Evolutionary conservation across 108 stramenopile species (phyloP), one percentile per base, ranked within the genome.

Genomic region (Cyclostephanos tholiformis): DNA sequence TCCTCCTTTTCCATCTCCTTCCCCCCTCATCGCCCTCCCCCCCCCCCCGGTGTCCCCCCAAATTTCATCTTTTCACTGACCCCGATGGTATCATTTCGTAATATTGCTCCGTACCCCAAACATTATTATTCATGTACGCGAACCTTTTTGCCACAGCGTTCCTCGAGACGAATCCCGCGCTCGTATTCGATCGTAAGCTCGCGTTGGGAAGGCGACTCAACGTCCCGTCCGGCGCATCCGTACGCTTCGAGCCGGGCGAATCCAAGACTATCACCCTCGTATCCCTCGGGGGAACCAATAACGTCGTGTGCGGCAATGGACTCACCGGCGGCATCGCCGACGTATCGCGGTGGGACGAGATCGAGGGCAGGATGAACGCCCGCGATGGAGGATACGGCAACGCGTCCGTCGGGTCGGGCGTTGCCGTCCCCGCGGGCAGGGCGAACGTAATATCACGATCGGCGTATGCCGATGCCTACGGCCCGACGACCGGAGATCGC

Each of bases 201-300:
- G 80, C 94, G 56, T 88, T 94, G 69, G 97, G 97, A 12, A 87
- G 86, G 58, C 90, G 98, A 8, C 80, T 99, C 10, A 97, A 98
- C 84, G 89, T 99, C 19, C 91, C 95, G 6, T 88, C 91, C 29
- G 97, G 97, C 10, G 91, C 96, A 19, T 88, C 92, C 25, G 96
- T 99, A 2, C 91, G 98, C 46, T 99, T 99, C 77, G 98, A 99
- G 82, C 97, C 98, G 5, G 97, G 97, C 4, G 97, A 99, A 67
- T 82, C 88, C 77, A 97, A 98, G 82, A 94, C 92, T 1, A 89
- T 99, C 48, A 93, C 95, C 8, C 83, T 99, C 20, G 92, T 95
- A 2, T 77, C 87, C 35, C 83, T 99, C 61, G 97, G 88, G 9
- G 98, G 98, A 4, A 72, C 51, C 13, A 46, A 52, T 51, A 76